Conservation (phyloP, 1,139 yeast genomes). For the Debaryomycetaceae sp. region DNA sequence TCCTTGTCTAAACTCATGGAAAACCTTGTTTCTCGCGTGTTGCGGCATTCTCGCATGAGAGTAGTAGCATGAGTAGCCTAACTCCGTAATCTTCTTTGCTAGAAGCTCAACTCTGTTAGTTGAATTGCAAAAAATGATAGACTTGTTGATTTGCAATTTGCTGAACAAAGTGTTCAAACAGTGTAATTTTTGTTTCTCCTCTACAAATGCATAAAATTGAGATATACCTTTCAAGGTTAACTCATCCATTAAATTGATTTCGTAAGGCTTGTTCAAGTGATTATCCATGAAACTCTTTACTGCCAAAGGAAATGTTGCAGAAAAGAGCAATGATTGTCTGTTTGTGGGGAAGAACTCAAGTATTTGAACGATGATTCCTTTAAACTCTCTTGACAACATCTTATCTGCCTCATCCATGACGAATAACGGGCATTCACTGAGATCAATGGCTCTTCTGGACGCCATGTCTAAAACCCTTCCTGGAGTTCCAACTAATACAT, state of each 20-base stretch:
- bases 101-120: conserved; percentile 92
- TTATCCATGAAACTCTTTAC: conserved; percentile 92
- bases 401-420: conserved; percentile 99
- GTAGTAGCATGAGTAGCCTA: conserved; percentile 95
- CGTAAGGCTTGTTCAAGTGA: conserved; percentile 88
- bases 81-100: conserved; percentile 93
- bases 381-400: conserved; percentile 89
- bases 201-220: conserved; percentile 96
- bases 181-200: conserved; percentile 92
- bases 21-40: conserved; percentile 93
- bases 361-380: conserved; percentile 83
- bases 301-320: conserved; percentile 94
- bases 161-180: conserved; percentile 93
- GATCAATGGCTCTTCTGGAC: conserved; percentile 79
- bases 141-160: conserved; percentile 91
- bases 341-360: conserved; percentile 73
- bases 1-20: conserved; percentile 98
- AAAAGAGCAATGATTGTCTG: conserved; percentile 84
- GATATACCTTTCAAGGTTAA: conserved; percentile 93
- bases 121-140: conserved; percentile 94
- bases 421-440: conserved; percentile 82
- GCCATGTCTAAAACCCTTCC: conserved; percentile 97
- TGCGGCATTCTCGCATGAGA: conserved; percentile 98
- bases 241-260: conserved; percentile 96
- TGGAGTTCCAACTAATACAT: conserved; percentile 89